Base-by-base conservation (phyloP, 768 basidiomycete genomes). In the Kwoniella pini region DNA sequence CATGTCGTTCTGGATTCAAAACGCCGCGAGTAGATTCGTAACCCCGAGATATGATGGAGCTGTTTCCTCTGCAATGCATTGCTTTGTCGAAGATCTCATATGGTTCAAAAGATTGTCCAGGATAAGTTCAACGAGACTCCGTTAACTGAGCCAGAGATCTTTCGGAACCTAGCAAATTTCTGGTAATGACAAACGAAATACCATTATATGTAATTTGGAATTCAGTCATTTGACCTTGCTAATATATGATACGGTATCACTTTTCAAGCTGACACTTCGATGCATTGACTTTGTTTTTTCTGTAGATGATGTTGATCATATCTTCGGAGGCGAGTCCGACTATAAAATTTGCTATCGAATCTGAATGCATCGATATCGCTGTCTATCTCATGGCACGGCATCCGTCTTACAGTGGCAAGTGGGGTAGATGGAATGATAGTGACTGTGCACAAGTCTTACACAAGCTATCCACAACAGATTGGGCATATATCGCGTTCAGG, bases 11-110 rank as follows among this genome's bases (percentile, higher is more conserved):
- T 48, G 33, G 50, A 42, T 42, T 24, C 52, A 64, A 64, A 64
- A 57, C 62, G 62, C 62, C 62, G 62, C 44, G 42, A 44, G 21
- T 13, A 26, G 22, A 57, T 40, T 52, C 44, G 43, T 57, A 57
- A 52, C 55, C 49, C 62, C 54, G 62, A 63, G 54, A 57, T 48
- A 36, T 59, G 55, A 52, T 59, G 26, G 57, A 58, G 48, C 57
- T 45, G 36, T 40, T n/a, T 44, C 28, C 39, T 24, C 31, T 33
- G 31, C 24, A 10, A 11, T 50, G 30, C 28, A 17, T 50, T 31
- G 7, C 13, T 21, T n/a, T 50, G 6, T 31, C 28, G 9, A 31
- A 31, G 2, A 10, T 50, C 17, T n/a, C 24, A 4, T 24, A 21
- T 15, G n/a, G 48, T n/a, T 50, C 33, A 36, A 15, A 15, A 36